phyloP scores from a whole-genome alignment of 345 rosid species.

The Pistacia atlantica region DNA sequence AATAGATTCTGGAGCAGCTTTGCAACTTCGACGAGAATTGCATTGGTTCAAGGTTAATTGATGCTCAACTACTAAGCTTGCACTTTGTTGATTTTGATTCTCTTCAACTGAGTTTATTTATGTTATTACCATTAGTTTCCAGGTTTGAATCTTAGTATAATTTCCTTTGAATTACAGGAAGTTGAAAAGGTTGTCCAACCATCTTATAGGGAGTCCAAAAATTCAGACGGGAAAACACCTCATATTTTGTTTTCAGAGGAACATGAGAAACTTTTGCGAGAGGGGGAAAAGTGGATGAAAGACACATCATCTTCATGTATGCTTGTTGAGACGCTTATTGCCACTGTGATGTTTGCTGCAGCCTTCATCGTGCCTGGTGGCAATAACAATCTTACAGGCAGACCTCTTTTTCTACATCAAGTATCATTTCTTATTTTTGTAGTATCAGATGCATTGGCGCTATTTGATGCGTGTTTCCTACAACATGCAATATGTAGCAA shows the following conservation, averaged over 20 bases:
- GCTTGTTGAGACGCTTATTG: constrained; percentile 43
- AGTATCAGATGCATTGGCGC: too few species aligned
- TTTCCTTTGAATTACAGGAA: constrained; percentile 22
- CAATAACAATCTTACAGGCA: constrained; percentile 13
- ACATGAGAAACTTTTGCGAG: constrained; percentile 23
- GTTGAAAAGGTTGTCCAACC: constrained; percentile 38
- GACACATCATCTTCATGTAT: constrained; percentile 43
- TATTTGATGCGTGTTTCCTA: too few species aligned
- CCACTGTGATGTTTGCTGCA: constrained; percentile 48
- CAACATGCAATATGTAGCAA: too few species aligned
- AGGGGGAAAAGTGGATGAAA: constrained; percentile 49
- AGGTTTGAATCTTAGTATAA: not conserved
- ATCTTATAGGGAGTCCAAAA: constrained; percentile 28
- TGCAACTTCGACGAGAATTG: constrained; percentile 43
- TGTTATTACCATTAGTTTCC: too few species aligned
- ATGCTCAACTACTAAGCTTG: not conserved
- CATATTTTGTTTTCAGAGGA: constrained; percentile 23
- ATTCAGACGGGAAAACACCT: constrained; percentile 30
- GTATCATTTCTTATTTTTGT: too few species aligned
- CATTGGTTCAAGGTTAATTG: constrained; percentile 47
- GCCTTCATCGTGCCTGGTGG: constrained; percentile 52
- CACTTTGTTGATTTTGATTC: too few species aligned
- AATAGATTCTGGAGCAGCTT: constrained; percentile 44
- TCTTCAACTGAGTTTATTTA: too few species aligned
- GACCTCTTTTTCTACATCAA: too few species aligned